Conservation (phyloP, 768 basidiomycete species). For the Multifurca ochricompacta region DNA sequence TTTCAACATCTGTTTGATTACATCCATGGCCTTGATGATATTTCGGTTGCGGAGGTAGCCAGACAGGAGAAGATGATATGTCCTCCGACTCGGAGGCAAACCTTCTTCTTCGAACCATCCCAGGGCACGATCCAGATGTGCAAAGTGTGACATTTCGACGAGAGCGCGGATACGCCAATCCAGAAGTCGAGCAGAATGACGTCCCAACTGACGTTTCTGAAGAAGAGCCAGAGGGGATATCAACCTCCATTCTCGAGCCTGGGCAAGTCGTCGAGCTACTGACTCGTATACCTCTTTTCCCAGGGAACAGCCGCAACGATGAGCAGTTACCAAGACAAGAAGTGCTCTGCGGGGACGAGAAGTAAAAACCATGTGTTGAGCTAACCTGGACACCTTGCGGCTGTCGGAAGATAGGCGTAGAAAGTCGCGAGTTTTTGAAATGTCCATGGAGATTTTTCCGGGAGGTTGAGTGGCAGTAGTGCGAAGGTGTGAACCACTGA, state of each 20-base stretch:
- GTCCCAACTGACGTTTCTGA: conserved; percentile 42
- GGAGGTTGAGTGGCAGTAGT: not conserved
- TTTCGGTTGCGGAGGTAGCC: conserved; percentile 65
- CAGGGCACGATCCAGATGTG: conserved; percentile 38
- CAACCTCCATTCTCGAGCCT: conserved; percentile 40
- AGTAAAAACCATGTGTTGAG: conserved; percentile 4
- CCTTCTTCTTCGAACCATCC: conserved; percentile 41
- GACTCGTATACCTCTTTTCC: conserved; percentile 53
- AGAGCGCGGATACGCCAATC: conserved; percentile 64
- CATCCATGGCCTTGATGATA: conserved; percentile 44
- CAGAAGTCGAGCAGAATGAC: conserved; percentile 47
- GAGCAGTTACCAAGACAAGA: conserved; percentile 40
- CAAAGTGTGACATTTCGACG: conserved; percentile 42
- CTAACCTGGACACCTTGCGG: conserved; percentile 17
- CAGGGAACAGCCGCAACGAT: conserved; percentile 41
- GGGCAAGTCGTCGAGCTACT: conserved; percentile 43
- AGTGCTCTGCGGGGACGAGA: conserved; percentile 34
- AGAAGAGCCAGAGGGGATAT: conserved; percentile 42
- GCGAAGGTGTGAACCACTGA: not conserved
- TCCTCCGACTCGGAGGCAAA: conserved; percentile 47
- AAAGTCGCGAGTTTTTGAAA: not conserved
- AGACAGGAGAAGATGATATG: conserved; percentile 61
- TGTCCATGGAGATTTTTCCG: not conserved
- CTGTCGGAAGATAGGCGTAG: conserved; percentile 9
- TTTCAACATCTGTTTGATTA: conserved; percentile 48